Evolutionary conservation across 495 filamentous ascomycete species (phyloP), one percentile per base, ranked within the genome.

Genomic region (Collariella sp.): DNA sequence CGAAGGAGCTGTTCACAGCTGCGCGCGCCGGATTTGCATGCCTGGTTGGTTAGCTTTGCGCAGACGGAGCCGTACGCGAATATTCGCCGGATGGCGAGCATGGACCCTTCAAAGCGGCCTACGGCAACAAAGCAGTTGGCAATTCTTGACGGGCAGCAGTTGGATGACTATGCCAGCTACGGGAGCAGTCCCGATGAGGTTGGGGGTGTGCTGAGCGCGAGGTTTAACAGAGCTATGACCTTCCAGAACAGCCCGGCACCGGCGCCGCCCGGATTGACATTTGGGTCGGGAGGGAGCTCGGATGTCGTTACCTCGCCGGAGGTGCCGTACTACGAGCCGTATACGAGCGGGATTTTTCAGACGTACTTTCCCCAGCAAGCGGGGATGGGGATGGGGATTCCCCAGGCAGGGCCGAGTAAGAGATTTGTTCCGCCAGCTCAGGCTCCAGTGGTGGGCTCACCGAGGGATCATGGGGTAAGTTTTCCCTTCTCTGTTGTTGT

Each of bases 321-420:
- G 12, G 40, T 57, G 16, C 48, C 64, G 12, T 66, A 62, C 31
- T 66, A 64, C 24, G 64, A 66, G 46, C 61, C 64, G 0, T 66
- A 66, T 24, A 39, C 50, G 10, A 43, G 44, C 11, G 48, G 42
- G 2, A 13, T 52, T 7, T 31, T 33, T 15, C 34, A 46, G 33
- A 19, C 36, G 7, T 46, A 50, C 11, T 48, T 38, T 42, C 40
- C 22, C 7, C 36, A 11, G 6, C 40, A 57, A 20, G 50, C 29
- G n/a, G 53, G 53, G 38, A 35, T 40, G 31, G 51, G 56, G 39
- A 57, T 31, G 26, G 26, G 26, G 26, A 31, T 31, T 4, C 36
- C 19, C 9, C 40, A 57, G 35, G 50, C 29, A 11, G 53, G 53
- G 44, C 43, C 45, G 33, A 54, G 56, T 39, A 57, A 52, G 18